phyloP scores from a whole-genome alignment of 2,329 filamentous ascomycete genomes.

The Exophiala aquamarina region DNA sequence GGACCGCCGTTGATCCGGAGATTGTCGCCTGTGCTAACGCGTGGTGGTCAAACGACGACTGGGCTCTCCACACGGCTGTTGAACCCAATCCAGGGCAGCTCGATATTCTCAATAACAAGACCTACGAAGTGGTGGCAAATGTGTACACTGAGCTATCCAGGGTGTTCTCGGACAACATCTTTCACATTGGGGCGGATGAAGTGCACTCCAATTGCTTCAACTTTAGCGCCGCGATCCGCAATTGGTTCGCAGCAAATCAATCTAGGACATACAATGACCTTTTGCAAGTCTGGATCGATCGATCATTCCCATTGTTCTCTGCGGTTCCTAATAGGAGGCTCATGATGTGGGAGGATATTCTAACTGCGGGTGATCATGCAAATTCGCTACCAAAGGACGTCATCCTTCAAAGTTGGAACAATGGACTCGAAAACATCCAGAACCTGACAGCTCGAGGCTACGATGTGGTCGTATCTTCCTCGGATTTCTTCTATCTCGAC shows the following conservation, averaged over 20 bases:
- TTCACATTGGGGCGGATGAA: slow-evolving; percentile 59
- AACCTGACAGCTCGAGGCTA: slow-evolving; percentile 53
- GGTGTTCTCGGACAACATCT: slow-evolving; percentile 54
- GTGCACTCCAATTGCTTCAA: slow-evolving; percentile 59
- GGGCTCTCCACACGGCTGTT: slow-evolving; percentile 55
- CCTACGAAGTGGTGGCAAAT: slow-evolving; percentile 54
- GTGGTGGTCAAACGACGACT: slow-evolving; percentile 63
- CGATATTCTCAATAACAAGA: slow-evolving; percentile 56
- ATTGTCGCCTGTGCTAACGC: slow-evolving; percentile 58
- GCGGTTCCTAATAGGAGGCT: slow-evolving; percentile 48
- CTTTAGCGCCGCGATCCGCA: slow-evolving; percentile 50
- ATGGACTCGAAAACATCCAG: slow-evolving; percentile 51
- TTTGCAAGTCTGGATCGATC: slow-evolving; percentile 56
- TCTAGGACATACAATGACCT: slow-evolving; percentile 54
- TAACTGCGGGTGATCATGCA: slow-evolving; percentile 46
- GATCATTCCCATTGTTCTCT: slow-evolving; percentile 52
- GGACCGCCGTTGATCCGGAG: slow-evolving; percentile 56
- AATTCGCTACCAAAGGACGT: slow-evolving; percentile 49
- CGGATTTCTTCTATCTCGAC: slow-evolving; percentile 59
- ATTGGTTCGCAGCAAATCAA: slow-evolving; percentile 53
- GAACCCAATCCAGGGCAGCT: slow-evolving; percentile 59
- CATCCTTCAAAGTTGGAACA: slow-evolving; percentile 58
- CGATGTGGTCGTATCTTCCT: slow-evolving; percentile 57
- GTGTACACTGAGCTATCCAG: slow-evolving; percentile 55
- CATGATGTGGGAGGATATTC: slow-evolving; percentile 60